Conservation (phyloP, 148 eudicot species). For the Silene conica region DNA sequence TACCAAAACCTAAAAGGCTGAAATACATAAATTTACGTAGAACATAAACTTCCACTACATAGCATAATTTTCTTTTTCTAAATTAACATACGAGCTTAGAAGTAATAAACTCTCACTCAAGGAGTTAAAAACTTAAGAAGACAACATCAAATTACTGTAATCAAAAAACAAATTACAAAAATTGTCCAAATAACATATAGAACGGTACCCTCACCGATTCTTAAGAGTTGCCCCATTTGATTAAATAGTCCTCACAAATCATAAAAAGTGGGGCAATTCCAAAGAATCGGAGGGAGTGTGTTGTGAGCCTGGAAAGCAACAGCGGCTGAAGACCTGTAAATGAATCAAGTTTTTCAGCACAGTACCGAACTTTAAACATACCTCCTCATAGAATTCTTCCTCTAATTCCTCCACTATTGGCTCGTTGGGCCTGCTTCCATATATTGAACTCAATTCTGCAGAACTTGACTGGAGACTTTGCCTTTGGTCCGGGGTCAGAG, state of each 20-base stretch:
- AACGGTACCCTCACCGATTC: neutral
- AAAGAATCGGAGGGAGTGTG: too few species aligned
- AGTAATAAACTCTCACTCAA: neutral
- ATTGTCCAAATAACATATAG: neutral
- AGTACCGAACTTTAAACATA: constrained; percentile 23
- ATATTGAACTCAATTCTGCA: constrained; percentile 78
- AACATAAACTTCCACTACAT: neutral
- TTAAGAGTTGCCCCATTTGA: too few species aligned
- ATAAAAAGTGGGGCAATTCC: too few species aligned
- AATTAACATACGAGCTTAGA: neutral
- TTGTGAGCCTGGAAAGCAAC: neutral
- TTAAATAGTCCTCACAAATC: too few species aligned
- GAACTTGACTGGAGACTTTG: constrained; percentile 74
- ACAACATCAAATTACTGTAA: neutral
- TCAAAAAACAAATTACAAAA: neutral
- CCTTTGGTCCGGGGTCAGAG: constrained; percentile 86
- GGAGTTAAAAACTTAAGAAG: neutral
- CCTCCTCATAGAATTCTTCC: constrained; percentile 93
- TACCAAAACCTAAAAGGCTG: neutral
- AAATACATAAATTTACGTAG: neutral
- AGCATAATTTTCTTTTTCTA: neutral
- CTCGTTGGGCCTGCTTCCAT: constrained; percentile 59
- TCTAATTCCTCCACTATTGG: constrained; percentile 73
- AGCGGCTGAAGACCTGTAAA: neutral
- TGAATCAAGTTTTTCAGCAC: neutral